These are phyloP conservation scores for Auricularia cornea DNA, from an alignment of 768 basidiomycete genomes.

Conservation along the genomic window DNA sequence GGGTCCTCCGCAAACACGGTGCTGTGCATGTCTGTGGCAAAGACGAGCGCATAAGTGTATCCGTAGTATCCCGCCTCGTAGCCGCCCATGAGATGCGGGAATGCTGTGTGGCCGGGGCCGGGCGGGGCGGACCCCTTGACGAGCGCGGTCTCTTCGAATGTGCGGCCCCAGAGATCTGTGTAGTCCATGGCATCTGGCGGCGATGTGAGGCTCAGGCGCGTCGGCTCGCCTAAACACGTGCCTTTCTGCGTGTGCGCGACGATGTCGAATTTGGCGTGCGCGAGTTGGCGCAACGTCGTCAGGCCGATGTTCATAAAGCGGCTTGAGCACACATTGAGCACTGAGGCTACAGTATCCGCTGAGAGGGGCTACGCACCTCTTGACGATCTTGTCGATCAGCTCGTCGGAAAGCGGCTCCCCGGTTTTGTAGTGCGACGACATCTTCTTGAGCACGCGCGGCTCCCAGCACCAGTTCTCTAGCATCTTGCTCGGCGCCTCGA, in stretches of 20 bases:
- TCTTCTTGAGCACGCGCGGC: constrained; percentile 59
- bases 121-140: constrained; percentile 48
- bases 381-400: constrained; percentile 70
- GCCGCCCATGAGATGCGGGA: constrained; percentile 69
- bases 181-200: constrained; percentile 37
- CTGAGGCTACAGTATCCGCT: not conserved
- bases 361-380: constrained; percentile 50
- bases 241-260: constrained; percentile 66
- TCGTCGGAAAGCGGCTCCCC: constrained; percentile 61
- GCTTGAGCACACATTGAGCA: constrained; percentile 13
- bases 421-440: constrained; percentile 77
- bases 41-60: constrained; percentile 67
- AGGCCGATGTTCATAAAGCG: constrained; percentile 74
- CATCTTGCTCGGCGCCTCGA: constrained; percentile 90
- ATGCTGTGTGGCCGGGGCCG: constrained; percentile 63
- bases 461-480: constrained; percentile 94
- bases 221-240: constrained; percentile 14
- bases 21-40: constrained; percentile 51
- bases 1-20: constrained; percentile 80
- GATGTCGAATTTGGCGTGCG: constrained; percentile 74
- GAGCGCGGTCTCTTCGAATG: constrained; percentile 60
- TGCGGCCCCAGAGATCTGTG: constrained; percentile 66
- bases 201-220: not conserved
- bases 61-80: constrained; percentile 69
- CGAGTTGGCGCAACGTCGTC: constrained; percentile 74